Evolutionary conservation across 768 basidiomycete genomes (phyloP), one percentile per base, ranked within the genome.

Genomic region (Saitozyma podzolica): DNA sequence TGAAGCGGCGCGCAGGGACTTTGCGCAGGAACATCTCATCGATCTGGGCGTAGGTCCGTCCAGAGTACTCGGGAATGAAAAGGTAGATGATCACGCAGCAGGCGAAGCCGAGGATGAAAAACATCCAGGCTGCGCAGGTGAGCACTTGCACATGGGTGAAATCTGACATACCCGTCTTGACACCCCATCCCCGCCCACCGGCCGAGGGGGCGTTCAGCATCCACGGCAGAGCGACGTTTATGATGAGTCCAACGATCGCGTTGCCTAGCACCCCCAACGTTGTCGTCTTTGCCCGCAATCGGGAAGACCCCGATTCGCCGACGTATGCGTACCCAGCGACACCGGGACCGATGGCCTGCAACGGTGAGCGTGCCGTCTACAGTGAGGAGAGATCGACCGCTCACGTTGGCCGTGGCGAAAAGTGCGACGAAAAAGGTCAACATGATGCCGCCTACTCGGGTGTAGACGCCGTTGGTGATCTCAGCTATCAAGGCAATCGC

Each of bases 231-330:
- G 40, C 40, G 59, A 66, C 68, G 42, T 19, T 40, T 49, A 67
- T 63, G 37, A 65, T 56, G 6, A 59, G 19, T 3, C 45, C 39
- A n/a, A 51, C n/a, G 2, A 48, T 40, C 37, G 51, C 50, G 41
- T 40, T 51, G 6, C 37, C 50, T 7, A 51, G 50, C 53, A 52
- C 50, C 5, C 58, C 53, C 13, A 68, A 16, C 20, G 53, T 61
- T 17, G 59, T 61, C 13, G 70, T 68, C 49, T 66, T 68, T 41
- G 70, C 67, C 59, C 67, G 61, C 9, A 71, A 59, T 19, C 56
- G 58, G 3, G 52, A 50, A 16, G 64, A 57, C 2, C 59, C 37
- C 14, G 61, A 58, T 37, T 71, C 70, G 20, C 49, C 58, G 40
- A 65, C 54, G 29, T 63, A 64, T 10, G 61, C 43, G 20, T 55